These are phyloP conservation scores for Fusarium aywerte DNA, from an alignment of 2,329 filamentous ascomycete genomes.

Conservation along the genomic window DNA sequence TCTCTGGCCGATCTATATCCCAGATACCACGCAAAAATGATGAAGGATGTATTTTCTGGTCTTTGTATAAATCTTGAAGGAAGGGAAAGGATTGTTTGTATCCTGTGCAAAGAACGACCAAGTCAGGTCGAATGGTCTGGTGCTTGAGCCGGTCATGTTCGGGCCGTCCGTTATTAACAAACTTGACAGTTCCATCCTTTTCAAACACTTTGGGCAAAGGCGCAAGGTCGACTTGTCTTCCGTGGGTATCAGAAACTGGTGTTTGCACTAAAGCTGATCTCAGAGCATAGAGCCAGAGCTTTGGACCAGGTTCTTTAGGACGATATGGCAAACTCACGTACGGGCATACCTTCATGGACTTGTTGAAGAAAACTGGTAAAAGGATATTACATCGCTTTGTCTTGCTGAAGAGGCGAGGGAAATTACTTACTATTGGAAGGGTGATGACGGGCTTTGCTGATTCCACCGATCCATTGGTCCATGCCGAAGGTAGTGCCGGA, in stretches of 20 bases:
- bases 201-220: neutral
- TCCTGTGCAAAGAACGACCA: neutral
- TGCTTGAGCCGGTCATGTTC: neutral
- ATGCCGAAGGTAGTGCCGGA: neutral
- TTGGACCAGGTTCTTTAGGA: neutral
- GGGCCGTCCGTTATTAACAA: neutral
- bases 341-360: neutral
- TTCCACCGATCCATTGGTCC: neutral
- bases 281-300: neutral
- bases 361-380: slow-evolving; percentile 15
- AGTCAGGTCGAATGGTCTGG: neutral
- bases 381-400: too few relatives aligned
- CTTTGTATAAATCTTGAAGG: neutral
- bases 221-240: neutral
- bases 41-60: neutral
- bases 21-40: neutral
- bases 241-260: neutral
- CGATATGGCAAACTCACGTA: neutral
- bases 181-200: neutral
- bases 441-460: neutral
- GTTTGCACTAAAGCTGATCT: slow-evolving; percentile 6
- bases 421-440: neutral
- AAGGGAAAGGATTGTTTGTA: neutral
- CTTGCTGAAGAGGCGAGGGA: fast-evolving
- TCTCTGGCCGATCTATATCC: fast-evolving